Evolutionary conservation across 1,284 basidiomycete genomes (phyloP), one percentile per base, ranked within the genome.

Genomic region (Ustilago lituana): DNA sequence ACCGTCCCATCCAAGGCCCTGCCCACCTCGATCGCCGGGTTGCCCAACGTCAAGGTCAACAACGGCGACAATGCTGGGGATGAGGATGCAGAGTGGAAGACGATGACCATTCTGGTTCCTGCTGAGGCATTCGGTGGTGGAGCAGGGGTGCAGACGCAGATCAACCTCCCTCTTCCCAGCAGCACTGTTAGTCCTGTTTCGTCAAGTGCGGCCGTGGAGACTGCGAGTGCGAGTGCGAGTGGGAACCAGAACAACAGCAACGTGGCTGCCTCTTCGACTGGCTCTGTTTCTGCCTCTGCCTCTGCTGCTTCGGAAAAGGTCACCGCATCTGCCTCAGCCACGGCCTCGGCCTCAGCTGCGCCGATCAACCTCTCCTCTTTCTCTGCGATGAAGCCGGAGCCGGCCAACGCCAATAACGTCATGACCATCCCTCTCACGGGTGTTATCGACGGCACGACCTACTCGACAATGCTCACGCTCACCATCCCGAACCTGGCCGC

Each of bases 101-200:
- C 65, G n/a, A 69, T 69, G 65, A 63, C 60, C 6, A 69, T 69
- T 52, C 36, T 69, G 1, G 65, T 69, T 1, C 59, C 65, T 3
- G 65, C 65, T 8, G 60, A 48, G 9, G 65, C 65, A 1, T 68
- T 68, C 26, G 54, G 58, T 23, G 59, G 41, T 6, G 14, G 19
- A 8, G 36, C 36, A 5, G 49, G 57, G 11, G 36, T 27, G 5
- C 39, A 40, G 31, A 66, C 51, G 47, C 44, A 58, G 36, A 26
- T 40, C 41, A 43, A 41, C 12, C 12, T 48, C 6, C 29, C 59
- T 4, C 19, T 31, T 15, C n/a, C n/a, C n/a, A 38, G 26, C 19
- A 38, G n/a, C 11, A 22, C 22, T n/a, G n/a, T n/a, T n/a, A n/a
- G n/a, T n/a, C n/a, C n/a, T 32, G 44, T 11, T 19, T 29, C 27